Percentiles rank a stretch among this genome's conserved stretches.
phyloP scores from a whole-genome alignment of 495 filamentous ascomycete genomes.

The Penicillium coprophilum region DNA sequence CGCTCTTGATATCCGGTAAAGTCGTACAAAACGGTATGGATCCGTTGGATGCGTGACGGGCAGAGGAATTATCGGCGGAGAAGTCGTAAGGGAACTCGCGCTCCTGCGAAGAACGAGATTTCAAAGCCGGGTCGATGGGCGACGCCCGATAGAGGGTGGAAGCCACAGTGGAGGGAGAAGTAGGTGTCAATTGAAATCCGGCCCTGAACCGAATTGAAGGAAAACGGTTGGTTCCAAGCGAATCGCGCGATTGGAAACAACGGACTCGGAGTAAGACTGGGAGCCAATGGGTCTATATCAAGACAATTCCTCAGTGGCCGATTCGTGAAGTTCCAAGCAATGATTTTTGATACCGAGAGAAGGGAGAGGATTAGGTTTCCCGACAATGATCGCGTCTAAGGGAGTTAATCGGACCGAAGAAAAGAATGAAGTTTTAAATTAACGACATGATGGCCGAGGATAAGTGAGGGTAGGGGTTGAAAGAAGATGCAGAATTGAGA shows the following conservation, averaged over 20 bases:
- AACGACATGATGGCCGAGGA: slow-evolving; percentile 6
- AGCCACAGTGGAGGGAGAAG: slow-evolving; percentile 48
- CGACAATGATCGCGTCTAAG: not conserved
- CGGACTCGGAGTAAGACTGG: not conserved
- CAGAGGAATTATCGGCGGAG: slow-evolving; percentile 15
- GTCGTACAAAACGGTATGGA: slow-evolving; percentile 20
- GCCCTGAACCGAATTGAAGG: slow-evolving; percentile 40
- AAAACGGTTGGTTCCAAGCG: not conserved
- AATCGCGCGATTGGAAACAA: slow-evolving; percentile 1
- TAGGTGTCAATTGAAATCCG: slow-evolving; percentile 39
- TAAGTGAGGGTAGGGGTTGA: slow-evolving; percentile 8
- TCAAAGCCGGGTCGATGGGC: slow-evolving; percentile 57
- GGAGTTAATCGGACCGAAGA: not conserved
- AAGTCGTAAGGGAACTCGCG: slow-evolving; percentile 41
- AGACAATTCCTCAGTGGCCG: not conserved
- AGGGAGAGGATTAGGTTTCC: not conserved
- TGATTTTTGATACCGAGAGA: not conserved
- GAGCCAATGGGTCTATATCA: not conserved
- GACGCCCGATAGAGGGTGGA: slow-evolving; percentile 55
- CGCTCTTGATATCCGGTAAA: slow-evolving; percentile 24
- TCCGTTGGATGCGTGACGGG: slow-evolving; percentile 26
- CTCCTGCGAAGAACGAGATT: slow-evolving; percentile 44
- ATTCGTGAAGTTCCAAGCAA: not conserved
- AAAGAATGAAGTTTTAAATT: slow-evolving; percentile 3
- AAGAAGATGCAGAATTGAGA: slow-evolving; percentile 13